These are phyloP conservation scores for Sequoia sempervirens DNA, from an alignment of 75 land plant species.

Conservation along the genomic window DNA sequence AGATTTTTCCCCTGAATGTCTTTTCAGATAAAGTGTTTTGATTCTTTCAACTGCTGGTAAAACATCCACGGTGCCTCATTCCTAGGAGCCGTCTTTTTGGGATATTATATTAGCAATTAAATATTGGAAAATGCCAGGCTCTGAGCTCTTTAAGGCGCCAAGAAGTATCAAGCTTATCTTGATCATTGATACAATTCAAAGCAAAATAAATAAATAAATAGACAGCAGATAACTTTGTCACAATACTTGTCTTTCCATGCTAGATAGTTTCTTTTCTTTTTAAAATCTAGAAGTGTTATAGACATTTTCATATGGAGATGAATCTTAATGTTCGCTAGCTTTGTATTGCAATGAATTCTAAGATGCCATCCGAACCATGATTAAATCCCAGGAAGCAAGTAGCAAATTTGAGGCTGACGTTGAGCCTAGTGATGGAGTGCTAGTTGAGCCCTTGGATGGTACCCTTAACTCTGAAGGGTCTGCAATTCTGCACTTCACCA, in stretches of 20 bases:
- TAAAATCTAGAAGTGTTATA: neutral
- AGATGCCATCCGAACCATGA: neutral
- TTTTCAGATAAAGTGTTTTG: neutral
- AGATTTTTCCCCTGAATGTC: neutral
- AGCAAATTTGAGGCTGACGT: constrained; percentile 81
- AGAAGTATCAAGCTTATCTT: neutral
- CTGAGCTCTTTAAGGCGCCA: neutral
- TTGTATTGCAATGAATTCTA: neutral
- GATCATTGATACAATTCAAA: neutral
- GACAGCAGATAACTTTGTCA: neutral
- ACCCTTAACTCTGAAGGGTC: constrained; percentile 55
- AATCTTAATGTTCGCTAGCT: neutral
- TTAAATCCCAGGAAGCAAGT: constrained; percentile 66
- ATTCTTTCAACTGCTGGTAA: neutral
- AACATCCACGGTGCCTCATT: neutral
- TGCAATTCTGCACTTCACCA: constrained; percentile 61
- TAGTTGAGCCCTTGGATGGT: constrained; percentile 65
- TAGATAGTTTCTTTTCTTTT: neutral
- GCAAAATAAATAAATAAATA: neutral
- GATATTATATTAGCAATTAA: neutral
- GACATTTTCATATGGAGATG: neutral
- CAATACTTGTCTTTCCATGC: neutral
- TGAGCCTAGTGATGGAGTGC: constrained; percentile 56
- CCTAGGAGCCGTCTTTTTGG: neutral
- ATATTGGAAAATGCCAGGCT: neutral